phyloP scores from a whole-genome alignment of 2,329 filamentous ascomycete genomes.

The Monosporascus cannonballus region DNA sequence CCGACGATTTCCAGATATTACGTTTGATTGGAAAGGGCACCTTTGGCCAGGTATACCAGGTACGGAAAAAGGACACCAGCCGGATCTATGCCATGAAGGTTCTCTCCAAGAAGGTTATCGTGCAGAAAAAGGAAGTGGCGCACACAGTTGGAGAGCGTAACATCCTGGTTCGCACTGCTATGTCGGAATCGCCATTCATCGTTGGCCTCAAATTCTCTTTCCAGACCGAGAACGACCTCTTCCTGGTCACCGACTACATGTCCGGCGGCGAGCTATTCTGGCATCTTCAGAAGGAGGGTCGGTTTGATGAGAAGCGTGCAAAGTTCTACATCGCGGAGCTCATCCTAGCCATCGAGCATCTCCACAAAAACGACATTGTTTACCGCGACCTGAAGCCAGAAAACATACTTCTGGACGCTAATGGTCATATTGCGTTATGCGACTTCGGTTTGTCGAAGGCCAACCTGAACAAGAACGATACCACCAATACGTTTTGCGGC shows the following conservation, averaged over 20 bases:
- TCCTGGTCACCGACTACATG: conserved; percentile 99
- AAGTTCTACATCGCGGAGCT: conserved; percentile 99
- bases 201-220: conserved; percentile 98
- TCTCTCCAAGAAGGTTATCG: conserved; percentile 97
- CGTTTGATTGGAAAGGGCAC: conserved; percentile 97
- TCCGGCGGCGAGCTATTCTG: conserved; percentile 97
- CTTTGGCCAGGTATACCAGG: conserved; percentile 97
- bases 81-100: conserved; percentile 99
- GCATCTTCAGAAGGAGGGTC: conserved; percentile 95
- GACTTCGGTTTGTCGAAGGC: conserved; percentile 98
- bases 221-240: conserved; percentile 92
- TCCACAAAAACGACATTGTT: conserved; percentile 95
- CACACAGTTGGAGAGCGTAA: conserved; percentile 97
- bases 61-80: conserved; percentile 91
- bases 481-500: conserved; percentile 97
- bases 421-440: conserved; percentile 94
- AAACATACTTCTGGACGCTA: conserved; percentile 94
- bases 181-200: conserved; percentile 93
- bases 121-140: conserved; percentile 98
- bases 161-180: conserved; percentile 92
- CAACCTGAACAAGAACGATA: conserved; percentile 93
- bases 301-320: conserved; percentile 88
- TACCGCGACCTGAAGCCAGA: conserved; percentile 97
- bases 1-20: conserved; percentile 91
- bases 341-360: conserved; percentile 87